Conservation (phyloP, 2,329 filamentous ascomycete species). For the Cladophialophora yegresii region DNA sequence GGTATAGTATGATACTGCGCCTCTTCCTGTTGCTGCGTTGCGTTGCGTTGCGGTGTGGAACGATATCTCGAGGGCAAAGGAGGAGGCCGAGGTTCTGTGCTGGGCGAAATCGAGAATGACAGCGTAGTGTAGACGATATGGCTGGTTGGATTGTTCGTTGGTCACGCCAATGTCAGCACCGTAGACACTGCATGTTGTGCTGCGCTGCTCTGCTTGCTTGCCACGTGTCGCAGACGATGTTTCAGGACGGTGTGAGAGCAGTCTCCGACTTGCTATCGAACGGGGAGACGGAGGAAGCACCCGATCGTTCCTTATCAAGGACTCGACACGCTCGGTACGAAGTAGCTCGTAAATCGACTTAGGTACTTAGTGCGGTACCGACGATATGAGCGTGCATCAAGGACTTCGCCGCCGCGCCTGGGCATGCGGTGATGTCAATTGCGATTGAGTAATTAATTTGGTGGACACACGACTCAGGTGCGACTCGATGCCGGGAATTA, state of each 20-base stretch:
- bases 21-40: neutral
- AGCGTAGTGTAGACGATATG: neutral
- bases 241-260: neutral
- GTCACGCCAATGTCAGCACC: neutral
- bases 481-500: neutral
- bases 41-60: neutral
- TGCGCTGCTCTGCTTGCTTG: neutral
- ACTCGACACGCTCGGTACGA: neutral
- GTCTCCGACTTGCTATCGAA: neutral
- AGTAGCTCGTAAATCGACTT: neutral
- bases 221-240: neutral
- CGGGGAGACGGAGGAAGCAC: neutral
- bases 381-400: neutral
- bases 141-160: neutral
- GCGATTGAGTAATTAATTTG: conserved; percentile 1
- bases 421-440: conserved; percentile 6
- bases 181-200: neutral
- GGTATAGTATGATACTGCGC: neutral
- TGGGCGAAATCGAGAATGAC: neutral
- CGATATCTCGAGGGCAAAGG: neutral
- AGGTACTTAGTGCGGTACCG: neutral
- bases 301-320: neutral
- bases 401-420: conserved; percentile 1
- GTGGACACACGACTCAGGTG: neutral
- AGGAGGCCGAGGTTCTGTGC: neutral